Conservation (phyloP, 2,329 filamentous ascomycete genomes). For the Capronia epimyces region DNA sequence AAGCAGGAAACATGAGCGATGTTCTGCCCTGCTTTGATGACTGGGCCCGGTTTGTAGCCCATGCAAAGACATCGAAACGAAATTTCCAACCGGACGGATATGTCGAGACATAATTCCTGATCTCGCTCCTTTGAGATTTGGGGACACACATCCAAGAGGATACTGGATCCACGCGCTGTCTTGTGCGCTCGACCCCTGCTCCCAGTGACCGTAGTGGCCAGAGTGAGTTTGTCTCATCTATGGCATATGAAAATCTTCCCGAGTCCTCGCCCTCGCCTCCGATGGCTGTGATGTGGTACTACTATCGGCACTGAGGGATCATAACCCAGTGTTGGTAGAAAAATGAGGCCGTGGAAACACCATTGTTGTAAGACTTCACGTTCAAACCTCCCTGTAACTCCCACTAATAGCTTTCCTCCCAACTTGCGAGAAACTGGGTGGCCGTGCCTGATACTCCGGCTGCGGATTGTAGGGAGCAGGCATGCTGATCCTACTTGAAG, state of each 20-base stretch:
- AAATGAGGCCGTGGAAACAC: not conserved
- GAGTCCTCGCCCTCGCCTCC: no score
- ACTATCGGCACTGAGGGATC: no score
- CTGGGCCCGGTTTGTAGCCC: not conserved
- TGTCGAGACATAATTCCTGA: no score
- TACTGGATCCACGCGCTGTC: no score
- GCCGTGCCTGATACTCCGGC: conserved; percentile 31
- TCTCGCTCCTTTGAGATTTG: no score
- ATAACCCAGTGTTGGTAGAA: not conserved
- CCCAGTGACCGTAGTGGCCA: no score
- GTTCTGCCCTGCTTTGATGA: not conserved
- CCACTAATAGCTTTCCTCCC: conserved; percentile 37
- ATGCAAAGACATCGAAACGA: not conserved
- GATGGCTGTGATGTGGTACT: no score
- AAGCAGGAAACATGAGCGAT: not conserved
- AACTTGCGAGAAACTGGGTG: conserved; percentile 39
- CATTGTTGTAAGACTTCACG: not conserved
- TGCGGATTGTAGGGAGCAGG: conserved; percentile 11
- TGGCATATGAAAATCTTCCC: no score
- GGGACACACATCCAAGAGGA: no score
- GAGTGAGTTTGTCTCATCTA: no score
- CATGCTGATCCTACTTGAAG: conserved; percentile 12
- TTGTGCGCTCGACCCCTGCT: no score
- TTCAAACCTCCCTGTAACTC: conserved; percentile 35
- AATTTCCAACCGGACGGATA: not conserved